Evolutionary conservation across 257 asterid species (phyloP).

Genomic region (Primulina tabacum): DNA sequence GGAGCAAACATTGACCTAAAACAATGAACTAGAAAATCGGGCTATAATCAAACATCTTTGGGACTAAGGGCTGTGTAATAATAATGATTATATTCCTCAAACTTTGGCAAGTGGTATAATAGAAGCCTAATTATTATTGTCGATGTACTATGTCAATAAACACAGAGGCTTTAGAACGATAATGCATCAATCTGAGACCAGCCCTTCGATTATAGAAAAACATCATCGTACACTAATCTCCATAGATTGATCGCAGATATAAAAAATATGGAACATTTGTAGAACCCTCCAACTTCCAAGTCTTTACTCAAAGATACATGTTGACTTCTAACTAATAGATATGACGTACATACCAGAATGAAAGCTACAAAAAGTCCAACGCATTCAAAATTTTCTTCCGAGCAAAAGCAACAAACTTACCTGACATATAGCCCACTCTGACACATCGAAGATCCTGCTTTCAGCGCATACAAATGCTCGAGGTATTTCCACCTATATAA

Average conservation of each 20-base stretch:
- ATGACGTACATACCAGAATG: neutral
- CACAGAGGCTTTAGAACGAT: neutral
- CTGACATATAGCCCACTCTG: constrained; percentile 99
- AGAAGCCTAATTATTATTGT: neutral
- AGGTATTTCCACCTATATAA: constrained; percentile 78
- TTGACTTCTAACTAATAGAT: neutral
- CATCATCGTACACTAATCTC: neutral
- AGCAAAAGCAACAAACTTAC: constrained; percentile 38
- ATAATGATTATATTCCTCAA: neutral
- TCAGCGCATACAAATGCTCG: constrained; percentile 99
- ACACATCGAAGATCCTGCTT: constrained; percentile 90
- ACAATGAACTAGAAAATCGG: neutral
- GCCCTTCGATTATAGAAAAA: neutral
- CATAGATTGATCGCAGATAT: neutral
- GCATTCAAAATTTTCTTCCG: neutral
- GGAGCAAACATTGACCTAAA: neutral
- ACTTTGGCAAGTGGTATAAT: neutral
- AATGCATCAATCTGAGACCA: neutral
- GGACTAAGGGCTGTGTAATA: neutral
- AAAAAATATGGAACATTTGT: neutral
- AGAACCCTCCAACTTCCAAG: neutral
- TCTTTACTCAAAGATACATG: neutral
- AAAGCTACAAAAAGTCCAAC: neutral
- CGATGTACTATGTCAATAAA: neutral
- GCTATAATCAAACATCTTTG: neutral